phyloP scores from a whole-genome alignment of 1,284 basidiomycete genomes.

The Mycosarcoma mackinlayi region DNA sequence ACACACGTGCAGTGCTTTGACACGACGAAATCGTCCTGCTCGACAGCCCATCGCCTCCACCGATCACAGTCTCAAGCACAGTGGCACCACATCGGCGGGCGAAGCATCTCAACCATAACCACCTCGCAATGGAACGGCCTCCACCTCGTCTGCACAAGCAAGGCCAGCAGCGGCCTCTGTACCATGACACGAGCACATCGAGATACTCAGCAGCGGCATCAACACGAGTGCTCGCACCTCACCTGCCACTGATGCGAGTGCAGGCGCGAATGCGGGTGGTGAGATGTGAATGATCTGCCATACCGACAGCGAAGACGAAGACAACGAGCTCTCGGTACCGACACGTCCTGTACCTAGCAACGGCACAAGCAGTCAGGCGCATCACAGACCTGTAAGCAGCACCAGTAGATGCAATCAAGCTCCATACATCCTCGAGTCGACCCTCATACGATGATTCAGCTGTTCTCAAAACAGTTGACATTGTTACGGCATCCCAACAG shows the following conservation, averaged over 20 bases:
- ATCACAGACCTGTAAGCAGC: conserved; percentile 3
- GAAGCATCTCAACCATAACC: neutral
- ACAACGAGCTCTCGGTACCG: conserved; percentile 28
- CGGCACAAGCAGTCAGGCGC: conserved; percentile 2
- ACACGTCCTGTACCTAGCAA: conserved; percentile 15
- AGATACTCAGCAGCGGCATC: conserved; percentile 31
- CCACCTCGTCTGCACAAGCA: too few species aligned
- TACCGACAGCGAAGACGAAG: conserved; percentile 44
- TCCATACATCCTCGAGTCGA: too few species aligned
- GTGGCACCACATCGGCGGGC: too few species aligned
- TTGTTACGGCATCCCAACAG: too few species aligned
- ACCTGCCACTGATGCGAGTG: conserved; percentile 12
- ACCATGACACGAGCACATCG: conserved; percentile 27
- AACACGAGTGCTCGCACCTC: conserved; percentile 20
- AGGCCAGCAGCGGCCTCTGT: conserved; percentile 2
- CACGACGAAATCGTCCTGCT: conserved; percentile 35
- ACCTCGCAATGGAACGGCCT: conserved; percentile 2
- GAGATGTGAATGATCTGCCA: conserved; percentile 47
- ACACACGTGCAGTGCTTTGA: conserved; percentile 96
- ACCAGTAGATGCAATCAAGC: too few species aligned
- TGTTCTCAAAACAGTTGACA: too few species aligned
- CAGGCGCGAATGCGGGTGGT: neutral
- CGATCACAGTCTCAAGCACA: conserved; percentile 4
- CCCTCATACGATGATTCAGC: too few species aligned
- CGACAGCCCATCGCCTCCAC: conserved; percentile 39